Evolutionary conservation across 164 flowering plant species (phyloP), one percentile per base, ranked within the genome.

Genomic region (Nelumbo lutea): DNA sequence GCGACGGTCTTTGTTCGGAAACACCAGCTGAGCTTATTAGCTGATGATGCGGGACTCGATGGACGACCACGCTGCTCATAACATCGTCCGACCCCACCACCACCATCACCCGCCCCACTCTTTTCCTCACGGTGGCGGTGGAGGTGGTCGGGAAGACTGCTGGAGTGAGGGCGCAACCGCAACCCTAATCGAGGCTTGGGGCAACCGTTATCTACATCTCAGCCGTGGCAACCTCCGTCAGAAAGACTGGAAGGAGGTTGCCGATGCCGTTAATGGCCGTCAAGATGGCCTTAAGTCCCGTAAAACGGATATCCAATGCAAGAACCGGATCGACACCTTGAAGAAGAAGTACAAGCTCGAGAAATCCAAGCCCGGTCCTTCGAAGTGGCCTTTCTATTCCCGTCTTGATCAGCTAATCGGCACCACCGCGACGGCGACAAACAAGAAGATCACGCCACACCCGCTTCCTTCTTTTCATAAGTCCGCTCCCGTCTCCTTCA

Each of bases 131-230:
- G 64, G 67, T 42, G 74, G 78, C 59, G 73, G 77, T 2, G 70
- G 68, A 58, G 76, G 53, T 41, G 80, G 75, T 51, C 86, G 97
- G 5, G 94, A 89, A 47, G 95, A 89, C 66, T 85, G 90, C 59
- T 91, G 97, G 95, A 86, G 83, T 76, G 92, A 86, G 61, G 88
- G 73, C 14, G 92, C 90, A n/a, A 87, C 95, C 11, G 67, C 57
- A n/a, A 79, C 83, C 42, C 79, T 91, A n/a, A 77, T 91, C 75
- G 88, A 88, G 42, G 88, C 90, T 0, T 91, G 95, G 97, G 97
- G 95, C 4, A 83, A 81, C 62, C 91, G 91, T 13, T 89, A 81
- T 69, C 44, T 88, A 7, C 73, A 74, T 9, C 86, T 84, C 27
- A 84, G 80, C 77, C 80, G 91, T 0, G 97, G 97, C 0, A 86